Conservation (phyloP, 768 basidiomycete species). For the Boletus sp. region DNA sequence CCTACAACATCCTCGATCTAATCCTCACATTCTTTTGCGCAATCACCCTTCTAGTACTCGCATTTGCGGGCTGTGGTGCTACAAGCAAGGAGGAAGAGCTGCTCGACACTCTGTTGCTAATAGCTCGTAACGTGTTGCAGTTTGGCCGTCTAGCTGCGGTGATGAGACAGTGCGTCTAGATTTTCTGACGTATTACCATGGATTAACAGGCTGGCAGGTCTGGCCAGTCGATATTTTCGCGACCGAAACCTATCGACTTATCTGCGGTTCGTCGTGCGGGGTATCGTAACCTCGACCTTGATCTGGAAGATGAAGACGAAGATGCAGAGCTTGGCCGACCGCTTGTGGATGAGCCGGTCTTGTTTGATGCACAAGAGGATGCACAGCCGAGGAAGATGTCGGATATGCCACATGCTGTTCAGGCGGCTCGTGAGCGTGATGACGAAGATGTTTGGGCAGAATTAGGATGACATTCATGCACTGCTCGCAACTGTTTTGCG, state of each 20-base stretch:
- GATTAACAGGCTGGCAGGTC: slow-evolving; percentile 48
- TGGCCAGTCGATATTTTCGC: slow-evolving; percentile 85
- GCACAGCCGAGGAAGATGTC: slow-evolving; percentile 33
- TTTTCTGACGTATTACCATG: neutral
- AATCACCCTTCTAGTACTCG: slow-evolving; percentile 83
- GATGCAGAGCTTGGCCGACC: slow-evolving; percentile 54
- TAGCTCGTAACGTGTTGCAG: slow-evolving; percentile 90
- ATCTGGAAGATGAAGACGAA: slow-evolving; percentile 62
- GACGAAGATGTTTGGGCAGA: slow-evolving; percentile 72
- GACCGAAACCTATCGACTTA: slow-evolving; percentile 84
- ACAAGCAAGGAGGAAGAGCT: slow-evolving; percentile 92
- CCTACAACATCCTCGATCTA: slow-evolving; percentile 87
- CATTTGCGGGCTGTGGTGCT: slow-evolving; percentile 80
- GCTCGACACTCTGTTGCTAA: slow-evolving; percentile 86
- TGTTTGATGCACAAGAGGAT: slow-evolving; percentile 60
- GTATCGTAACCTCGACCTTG: slow-evolving; percentile 63
- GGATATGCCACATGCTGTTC: slow-evolving; percentile 61
- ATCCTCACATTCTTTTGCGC: slow-evolving; percentile 87
- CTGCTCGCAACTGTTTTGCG: neutral
- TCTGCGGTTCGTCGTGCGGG: slow-evolving; percentile 66
- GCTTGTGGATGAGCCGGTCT: slow-evolving; percentile 54
- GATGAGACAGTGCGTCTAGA: slow-evolving; percentile 40
- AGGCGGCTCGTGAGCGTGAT: slow-evolving; percentile 57
- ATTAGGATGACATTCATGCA: slow-evolving; percentile 37
- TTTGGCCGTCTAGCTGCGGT: slow-evolving; percentile 82